These are phyloP conservation scores for Stereum hirsutum DNA, from an alignment of 1,284 basidiomycete species.

Conservation along the genomic window DNA sequence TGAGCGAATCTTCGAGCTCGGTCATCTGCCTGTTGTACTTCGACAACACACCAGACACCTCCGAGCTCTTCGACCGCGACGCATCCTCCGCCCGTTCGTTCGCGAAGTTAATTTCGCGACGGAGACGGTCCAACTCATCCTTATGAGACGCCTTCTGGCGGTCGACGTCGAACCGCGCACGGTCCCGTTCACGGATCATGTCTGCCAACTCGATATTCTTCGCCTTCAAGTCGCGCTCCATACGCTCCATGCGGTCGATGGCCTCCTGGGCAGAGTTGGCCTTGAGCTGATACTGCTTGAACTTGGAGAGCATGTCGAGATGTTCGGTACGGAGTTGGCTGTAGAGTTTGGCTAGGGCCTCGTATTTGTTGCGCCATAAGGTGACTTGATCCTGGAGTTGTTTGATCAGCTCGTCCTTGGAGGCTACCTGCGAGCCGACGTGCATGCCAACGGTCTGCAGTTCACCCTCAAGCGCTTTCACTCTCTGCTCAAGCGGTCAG, in stretches of 20 bases:
- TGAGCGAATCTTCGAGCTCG: constrained; percentile 90
- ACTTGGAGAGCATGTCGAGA: constrained; percentile 94
- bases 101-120: constrained; percentile 92
- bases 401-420: constrained; percentile 94
- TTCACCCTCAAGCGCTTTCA: constrained; percentile 94
- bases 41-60: constrained; percentile 80
- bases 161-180: constrained; percentile 96
- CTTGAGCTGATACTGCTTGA: constrained; percentile 96
- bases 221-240: constrained; percentile 96
- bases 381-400: constrained; percentile 97
- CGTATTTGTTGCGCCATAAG: constrained; percentile 98
- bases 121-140: constrained; percentile 90
- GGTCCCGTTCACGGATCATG: constrained; percentile 97
- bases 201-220: constrained; percentile 99
- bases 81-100: constrained; percentile 97
- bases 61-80: constrained; percentile 84
- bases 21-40: constrained; percentile 96
- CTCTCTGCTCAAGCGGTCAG: constrained; percentile 46
- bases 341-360: constrained; percentile 97
- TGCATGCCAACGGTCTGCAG: constrained; percentile 74
- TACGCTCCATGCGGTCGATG: constrained; percentile 98
- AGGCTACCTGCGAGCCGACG: constrained; percentile 79
- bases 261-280: constrained; percentile 98
- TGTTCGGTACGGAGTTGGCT: constrained; percentile 97
- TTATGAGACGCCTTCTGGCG: constrained; percentile 91